Evolutionary conservation across 176 grass and related monocot species (phyloP), one percentile per base, ranked within the genome.

Genomic region (Carex scoparia): DNA sequence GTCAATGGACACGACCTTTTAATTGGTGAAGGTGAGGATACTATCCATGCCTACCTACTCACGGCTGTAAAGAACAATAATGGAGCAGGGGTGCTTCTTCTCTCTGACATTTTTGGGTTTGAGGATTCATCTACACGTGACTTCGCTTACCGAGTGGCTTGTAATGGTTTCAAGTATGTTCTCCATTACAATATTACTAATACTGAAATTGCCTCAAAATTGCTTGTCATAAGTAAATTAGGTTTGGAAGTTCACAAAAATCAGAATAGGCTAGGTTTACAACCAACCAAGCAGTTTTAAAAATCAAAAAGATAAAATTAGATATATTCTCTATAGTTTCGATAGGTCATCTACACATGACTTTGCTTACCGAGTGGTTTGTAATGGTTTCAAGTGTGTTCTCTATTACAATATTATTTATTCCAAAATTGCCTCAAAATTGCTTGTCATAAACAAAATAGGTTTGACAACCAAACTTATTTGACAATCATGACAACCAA

Each of bases 21-120:
- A 18, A 91, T 99, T 62, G 93, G 91, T 66, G 93, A 95, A 69
- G 93, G 84, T 12, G 85, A 88, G 63, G 90, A 93, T 82, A 72
- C 86, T 42, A 69, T 95, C 68, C 61, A 66, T 48, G 93, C 88
- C 4, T 89, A 95, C 84, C 90, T 99, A 14, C 61, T 95, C 23
- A 90, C 87, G 69, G 96, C 96, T 27, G 96, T 95, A 79, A 95
- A 99, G 87, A 95, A 99, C 87, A 99, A 99, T 88, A 99, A 99
- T 68, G 93, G 93, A 69, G 85, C 90, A 1, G 94, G 91, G 23
- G 12, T 99, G 84, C 89, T 99, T 42, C 84, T 99, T 72, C 86
- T 99, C 61, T 92, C 96, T 75, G 96, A 99, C 89, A 15, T 92
- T 76, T 87, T 88, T 13, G 96, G 96, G 63, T 99, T 95, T 79